Conservation (phyloP, 768 basidiomycete genomes). For the Clitopilus passeckerianus region DNA sequence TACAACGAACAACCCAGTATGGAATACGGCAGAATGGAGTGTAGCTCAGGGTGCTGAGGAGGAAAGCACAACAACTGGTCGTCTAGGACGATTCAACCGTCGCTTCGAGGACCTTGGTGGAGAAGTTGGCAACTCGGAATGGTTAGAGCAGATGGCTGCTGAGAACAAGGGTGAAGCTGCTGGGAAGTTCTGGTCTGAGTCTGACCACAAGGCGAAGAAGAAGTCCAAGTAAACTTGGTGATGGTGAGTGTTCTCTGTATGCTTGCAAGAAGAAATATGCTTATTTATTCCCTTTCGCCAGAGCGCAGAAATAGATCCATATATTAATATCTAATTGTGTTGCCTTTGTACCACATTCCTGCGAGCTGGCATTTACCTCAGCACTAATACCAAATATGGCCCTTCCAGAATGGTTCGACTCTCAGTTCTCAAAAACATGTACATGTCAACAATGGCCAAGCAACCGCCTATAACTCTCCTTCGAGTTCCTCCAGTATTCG, state of each 20-base stretch:
- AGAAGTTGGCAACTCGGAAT: conserved; percentile 25
- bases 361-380: neutral
- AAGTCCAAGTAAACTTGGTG: neutral
- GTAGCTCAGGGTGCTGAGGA: conserved; percentile 54
- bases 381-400: neutral
- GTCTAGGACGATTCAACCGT: conserved; percentile 76
- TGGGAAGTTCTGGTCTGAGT: neutral
- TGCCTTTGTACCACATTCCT: neutral
- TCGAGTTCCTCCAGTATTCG: neutral
- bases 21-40: conserved; percentile 62
- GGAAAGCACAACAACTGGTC: conserved; percentile 67
- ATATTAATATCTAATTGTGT: neutral
- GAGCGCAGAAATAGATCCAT: neutral
- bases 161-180: neutral
- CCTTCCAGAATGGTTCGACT: no score
- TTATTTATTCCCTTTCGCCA: neutral
- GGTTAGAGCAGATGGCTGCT: conserved; percentile 23
- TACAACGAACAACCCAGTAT: conserved; percentile 84
- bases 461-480: neutral
- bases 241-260: neutral
- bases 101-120: conserved; percentile 53
- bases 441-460: no score
- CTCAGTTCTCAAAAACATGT: neutral
- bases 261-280: no score
- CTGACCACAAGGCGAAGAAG: neutral